phyloP scores from a whole-genome alignment of 179 eudicot species.

The Corrigiola litoralis region DNA sequence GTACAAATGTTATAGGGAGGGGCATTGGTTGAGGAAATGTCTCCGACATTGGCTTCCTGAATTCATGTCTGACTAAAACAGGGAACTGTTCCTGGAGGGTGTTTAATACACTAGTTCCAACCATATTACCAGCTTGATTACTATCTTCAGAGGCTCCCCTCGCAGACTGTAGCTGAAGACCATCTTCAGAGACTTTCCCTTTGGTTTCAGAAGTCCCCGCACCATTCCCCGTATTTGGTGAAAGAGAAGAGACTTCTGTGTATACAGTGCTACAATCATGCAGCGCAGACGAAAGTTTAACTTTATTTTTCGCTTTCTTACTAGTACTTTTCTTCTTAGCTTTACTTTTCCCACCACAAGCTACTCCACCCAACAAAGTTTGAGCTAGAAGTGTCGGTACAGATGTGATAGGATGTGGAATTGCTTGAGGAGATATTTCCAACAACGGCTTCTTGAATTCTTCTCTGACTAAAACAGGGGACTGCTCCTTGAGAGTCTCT shows the following conservation, averaged over 20 bases:
- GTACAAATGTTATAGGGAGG: conserved; percentile 28
- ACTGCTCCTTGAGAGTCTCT: conserved; percentile 1
- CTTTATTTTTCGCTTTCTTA: conserved; percentile 29
- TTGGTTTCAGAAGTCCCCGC: too few relatives aligned
- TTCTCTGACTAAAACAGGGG: conserved; percentile 4
- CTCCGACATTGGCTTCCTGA: conserved; percentile 18
- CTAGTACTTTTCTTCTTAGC: conserved; percentile 32
- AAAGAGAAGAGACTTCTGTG: too few relatives aligned
- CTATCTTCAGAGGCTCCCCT: too few relatives aligned
- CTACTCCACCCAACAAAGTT: conserved; percentile 11
- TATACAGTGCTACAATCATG: too few relatives aligned
- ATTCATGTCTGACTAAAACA: conserved; percentile 17
- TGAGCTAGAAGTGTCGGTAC: conserved; percentile 23
- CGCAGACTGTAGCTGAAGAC: too few relatives aligned
- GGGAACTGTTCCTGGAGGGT: background rate
- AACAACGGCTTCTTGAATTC: conserved; percentile 13
- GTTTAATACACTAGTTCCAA: too few relatives aligned
- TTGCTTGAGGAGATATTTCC: conserved; percentile 12
- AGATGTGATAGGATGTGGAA: conserved; percentile 10
- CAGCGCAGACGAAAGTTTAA: too few relatives aligned
- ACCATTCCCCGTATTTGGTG: too few relatives aligned
- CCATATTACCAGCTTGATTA: too few relatives aligned
- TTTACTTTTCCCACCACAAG: conserved; percentile 25
- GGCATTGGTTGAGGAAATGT: background rate
- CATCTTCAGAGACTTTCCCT: too few relatives aligned